Evolutionary conservation across 176 grass and related monocot genomes (phyloP), one percentile per base, ranked within the genome.

Genomic region (Oropetium thomaeum): DNA sequence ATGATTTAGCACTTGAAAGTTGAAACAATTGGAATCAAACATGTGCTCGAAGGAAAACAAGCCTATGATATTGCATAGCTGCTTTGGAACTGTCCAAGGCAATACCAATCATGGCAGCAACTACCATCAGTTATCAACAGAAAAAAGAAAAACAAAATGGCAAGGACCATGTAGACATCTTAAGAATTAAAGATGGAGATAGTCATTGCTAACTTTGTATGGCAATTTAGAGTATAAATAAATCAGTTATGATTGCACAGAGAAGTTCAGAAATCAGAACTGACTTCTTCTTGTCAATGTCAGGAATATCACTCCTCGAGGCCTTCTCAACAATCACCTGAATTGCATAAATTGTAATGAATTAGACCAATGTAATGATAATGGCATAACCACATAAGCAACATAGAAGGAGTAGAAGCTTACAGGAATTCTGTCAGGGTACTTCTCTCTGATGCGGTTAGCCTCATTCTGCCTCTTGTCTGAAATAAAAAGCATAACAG

Each of bases 321-420:
- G 90, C 90, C 70, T 97, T 97, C 93, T 97, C 93, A 55, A 97
- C 93, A 73, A 97, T 97, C 59, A 97, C 93, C 90, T 97, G 66
- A 52, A 90, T 63, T 53, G 41, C n/a, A 70, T 28, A 62, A 22
- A 80, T 60, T 33, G 17, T 19, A 34, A 42, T 17, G 54, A n/a
- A 67, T 71, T 72, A 82, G 70, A 70, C 29, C 11, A 75, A 64
- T 65, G 16, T 33, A 73, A 74, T 58, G 16, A 67, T 19, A 9
- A 67, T 15, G 2, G 65, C 39, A 30, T 4, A 61, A 54, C 54
- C 72, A n/a, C n/a, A n/a, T n/a, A n/a, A 81, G 17, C 19, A 31
- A 75, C 20, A 25, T 45, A 59, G 32, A 58, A 34, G 64, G n/a
- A n/a, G 4, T 32, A 14, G 10, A 57, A 52, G 53, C 83, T 81